Evolutionary conservation across 805 yeast species (phyloP).

Genomic region (Zygoascus ofunaensis): DNA sequence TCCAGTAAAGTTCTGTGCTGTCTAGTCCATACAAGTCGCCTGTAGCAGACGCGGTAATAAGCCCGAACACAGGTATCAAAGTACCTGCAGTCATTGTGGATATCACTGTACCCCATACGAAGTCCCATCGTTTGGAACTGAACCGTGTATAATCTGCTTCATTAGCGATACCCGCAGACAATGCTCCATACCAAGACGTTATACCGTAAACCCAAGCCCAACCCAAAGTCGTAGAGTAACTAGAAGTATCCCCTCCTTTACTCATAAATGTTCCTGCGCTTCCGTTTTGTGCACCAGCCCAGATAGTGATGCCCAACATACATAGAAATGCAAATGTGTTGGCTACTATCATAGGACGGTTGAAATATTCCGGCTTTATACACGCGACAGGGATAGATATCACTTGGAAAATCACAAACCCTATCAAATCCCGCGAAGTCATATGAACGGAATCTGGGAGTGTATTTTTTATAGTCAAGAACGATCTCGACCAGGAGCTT

Average conservation of each 20-base stretch:
- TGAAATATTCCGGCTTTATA: constrained; percentile 22
- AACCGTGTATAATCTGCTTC: constrained; percentile 39
- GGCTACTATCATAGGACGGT: constrained; percentile 30
- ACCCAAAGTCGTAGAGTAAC: not conserved
- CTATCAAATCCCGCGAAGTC: constrained; percentile 31
- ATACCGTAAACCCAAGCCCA: constrained; percentile 25
- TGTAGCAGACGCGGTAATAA: constrained; percentile 39
- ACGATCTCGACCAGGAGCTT: constrained; percentile 32
- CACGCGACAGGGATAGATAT: constrained; percentile 34
- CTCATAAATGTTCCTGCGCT: constrained; percentile 29
- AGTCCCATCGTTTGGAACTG: constrained; percentile 31
- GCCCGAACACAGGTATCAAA: constrained; percentile 40
- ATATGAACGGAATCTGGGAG: constrained; percentile 31
- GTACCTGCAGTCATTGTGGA: constrained; percentile 35
- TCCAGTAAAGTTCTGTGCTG: constrained; percentile 31
- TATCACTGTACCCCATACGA: constrained; percentile 33
- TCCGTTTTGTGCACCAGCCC: constrained; percentile 15
- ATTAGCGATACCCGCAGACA: constrained; percentile 34
- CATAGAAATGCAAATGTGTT: constrained; percentile 33
- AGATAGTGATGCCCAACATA: constrained; percentile 17
- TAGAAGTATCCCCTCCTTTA: constrained; percentile 25
- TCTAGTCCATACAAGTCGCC: constrained; percentile 32
- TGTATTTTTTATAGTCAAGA: constrained; percentile 33
- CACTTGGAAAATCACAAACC: constrained; percentile 38
- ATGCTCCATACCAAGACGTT: constrained; percentile 33